phyloP scores from a whole-genome alignment of 1,284 basidiomycete species.

The Ceratobasidium sp. region DNA sequence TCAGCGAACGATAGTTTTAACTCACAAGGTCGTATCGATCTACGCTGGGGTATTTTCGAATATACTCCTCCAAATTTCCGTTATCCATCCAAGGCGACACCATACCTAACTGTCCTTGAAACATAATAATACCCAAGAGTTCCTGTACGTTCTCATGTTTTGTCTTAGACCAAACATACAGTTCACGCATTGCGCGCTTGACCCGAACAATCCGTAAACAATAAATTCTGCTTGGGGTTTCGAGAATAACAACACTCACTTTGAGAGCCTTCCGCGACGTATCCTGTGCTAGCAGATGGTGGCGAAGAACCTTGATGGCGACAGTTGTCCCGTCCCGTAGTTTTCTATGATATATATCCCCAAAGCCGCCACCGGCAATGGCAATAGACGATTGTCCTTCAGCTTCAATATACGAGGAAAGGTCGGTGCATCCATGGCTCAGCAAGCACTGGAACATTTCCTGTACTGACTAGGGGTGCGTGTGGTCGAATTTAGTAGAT shows the following conservation, averaged over 20 bases:
- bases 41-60: background rate
- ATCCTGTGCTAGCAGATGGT: background rate
- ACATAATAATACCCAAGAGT: constrained; percentile 1
- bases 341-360: constrained; percentile 18
- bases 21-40: constrained; percentile 18
- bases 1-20: background rate
- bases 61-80: constrained; percentile 24
- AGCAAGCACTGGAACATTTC: constrained; percentile 19
- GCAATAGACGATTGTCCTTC: background rate
- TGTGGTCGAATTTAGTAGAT: background rate
- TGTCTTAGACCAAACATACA: constrained; percentile 15
- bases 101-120: constrained; percentile 18
- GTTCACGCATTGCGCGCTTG: constrained; percentile 30
- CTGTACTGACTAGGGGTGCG: background rate
- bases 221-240: background rate
- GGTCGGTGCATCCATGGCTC: constrained; percentile 5
- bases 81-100: constrained; percentile 25
- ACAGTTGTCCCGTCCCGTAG: background rate
- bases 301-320: constrained; percentile 2
- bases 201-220: background rate
- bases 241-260: background rate
- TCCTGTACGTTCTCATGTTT: constrained; percentile 18
- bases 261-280: background rate
- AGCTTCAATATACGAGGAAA: background rate
- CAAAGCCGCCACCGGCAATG: constrained; percentile 1